These are phyloP conservation scores for Lichtheimia ramosa DNA, from an alignment of 371 early-diverging fungal genomes.

Conservation along the genomic window DNA sequence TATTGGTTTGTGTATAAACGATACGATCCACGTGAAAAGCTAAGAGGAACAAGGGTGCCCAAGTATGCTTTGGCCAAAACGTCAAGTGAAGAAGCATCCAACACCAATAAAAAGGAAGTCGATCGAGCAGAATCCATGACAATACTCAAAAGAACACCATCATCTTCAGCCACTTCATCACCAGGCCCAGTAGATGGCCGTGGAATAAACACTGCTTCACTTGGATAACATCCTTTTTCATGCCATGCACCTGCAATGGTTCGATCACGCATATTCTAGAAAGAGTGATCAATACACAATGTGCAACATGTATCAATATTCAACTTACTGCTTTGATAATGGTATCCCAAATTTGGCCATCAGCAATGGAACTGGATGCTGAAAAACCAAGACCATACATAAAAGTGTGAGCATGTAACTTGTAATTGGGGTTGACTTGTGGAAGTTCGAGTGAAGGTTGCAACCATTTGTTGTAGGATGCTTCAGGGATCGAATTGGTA, in stretches of 20 bases:
- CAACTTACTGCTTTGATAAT: conserved; percentile 65
- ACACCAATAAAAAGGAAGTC: conserved; percentile 67
- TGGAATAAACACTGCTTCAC: conserved; percentile 75
- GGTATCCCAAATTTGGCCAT: conserved; percentile 64
- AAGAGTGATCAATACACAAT: too few relatives aligned
- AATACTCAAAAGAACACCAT: conserved; percentile 71
- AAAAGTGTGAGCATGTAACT: conserved; percentile 56
- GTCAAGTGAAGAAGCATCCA: conserved; percentile 66
- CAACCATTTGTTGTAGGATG: conserved; percentile 20
- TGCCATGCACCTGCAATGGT: conserved; percentile 47
- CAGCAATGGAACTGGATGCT: conserved; percentile 25
- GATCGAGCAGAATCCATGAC: conserved; percentile 68
- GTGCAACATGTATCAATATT: neutral
- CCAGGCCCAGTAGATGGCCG: conserved; percentile 18
- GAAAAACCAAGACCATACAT: conserved; percentile 69
- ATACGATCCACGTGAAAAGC: conserved; percentile 58
- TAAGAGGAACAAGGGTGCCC: conserved; percentile 60
- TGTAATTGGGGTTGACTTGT: conserved; percentile 63
- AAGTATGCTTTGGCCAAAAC: conserved; percentile 67
- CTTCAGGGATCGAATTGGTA: conserved; percentile 29
- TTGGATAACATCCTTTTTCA: conserved; percentile 69
- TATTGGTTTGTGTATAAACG: conserved; percentile 7
- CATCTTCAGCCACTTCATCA: conserved; percentile 58
- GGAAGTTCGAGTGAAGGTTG: conserved; percentile 62
- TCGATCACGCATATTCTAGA: conserved; percentile 31